phyloP scores from a whole-genome alignment of 1,284 basidiomycete genomes.

The Fomitopsis schrenkii region DNA sequence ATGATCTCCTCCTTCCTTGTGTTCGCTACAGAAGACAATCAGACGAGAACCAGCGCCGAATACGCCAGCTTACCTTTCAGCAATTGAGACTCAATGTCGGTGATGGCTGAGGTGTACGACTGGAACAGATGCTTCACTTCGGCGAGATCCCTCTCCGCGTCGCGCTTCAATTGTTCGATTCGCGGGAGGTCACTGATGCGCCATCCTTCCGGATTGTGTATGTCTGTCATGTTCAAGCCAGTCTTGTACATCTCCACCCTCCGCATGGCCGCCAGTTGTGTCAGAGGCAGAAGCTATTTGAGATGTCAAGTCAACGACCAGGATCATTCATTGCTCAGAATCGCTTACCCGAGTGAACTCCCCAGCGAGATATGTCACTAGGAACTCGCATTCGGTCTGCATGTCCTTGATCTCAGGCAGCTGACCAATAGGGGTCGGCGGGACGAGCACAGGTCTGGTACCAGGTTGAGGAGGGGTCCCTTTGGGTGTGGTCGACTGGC shows the following conservation, averaged over 20 bases:
- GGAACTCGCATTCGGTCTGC: conserved; percentile 51
- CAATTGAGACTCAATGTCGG: conserved; percentile 58
- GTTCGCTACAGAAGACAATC: conserved; percentile 41
- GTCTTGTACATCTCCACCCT: conserved; percentile 11
- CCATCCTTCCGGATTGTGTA: conserved; percentile 50
- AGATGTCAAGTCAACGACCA: not conserved
- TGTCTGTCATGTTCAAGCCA: conserved; percentile 37
- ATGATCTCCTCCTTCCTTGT: conserved; percentile 73
- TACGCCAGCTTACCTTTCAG: conserved; percentile 50
- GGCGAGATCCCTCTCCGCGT: conserved; percentile 48
- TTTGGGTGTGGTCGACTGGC: not conserved
- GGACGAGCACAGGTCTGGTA: not conserved
- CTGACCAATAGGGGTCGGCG: not conserved
- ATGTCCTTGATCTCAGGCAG: conserved; percentile 42
- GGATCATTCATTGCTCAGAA: not conserved
- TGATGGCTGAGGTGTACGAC: conserved; percentile 37
- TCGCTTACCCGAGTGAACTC: conserved; percentile 52
- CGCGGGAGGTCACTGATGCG: conserved; percentile 45
- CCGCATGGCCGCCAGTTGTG: conserved; percentile 26
- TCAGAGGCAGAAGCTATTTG: conserved; percentile 39
- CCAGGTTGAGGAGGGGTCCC: not conserved
- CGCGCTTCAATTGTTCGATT: conserved; percentile 45
- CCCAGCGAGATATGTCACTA: conserved; percentile 39
- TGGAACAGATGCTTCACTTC: conserved; percentile 42
- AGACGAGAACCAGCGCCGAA: not conserved